Base-by-base conservation (phyloP, 2,329 filamentous ascomycete genomes). In the Mollisiaceae sp. region DNA sequence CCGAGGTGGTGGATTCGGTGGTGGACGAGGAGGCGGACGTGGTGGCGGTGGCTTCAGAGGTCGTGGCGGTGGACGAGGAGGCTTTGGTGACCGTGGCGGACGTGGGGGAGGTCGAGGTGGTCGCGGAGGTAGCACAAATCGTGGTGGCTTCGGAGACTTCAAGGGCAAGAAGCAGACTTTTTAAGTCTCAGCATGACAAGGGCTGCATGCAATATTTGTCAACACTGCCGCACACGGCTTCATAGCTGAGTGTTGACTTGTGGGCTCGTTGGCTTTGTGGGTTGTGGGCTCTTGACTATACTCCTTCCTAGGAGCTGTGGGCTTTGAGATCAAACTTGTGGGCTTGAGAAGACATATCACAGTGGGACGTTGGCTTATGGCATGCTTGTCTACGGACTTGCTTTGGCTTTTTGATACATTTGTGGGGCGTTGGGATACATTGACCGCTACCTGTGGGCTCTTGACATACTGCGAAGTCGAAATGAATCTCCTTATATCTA, bases 141-240 rank as follows among this genome's bases (percentile, higher is more conserved):
- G 81, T 70, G 83, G 83, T 59, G 86, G 86, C 74, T 86, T 86
- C 75, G 83, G 83, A 62, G 84, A 86, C 76, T 87, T 86, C 81
- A 76, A 81, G 73, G 85, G 85, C 75, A 80, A 81, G 75, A 86
- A 86, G 79, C 79, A 82, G 75, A 82, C 80, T 70, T 75, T 76
- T 63, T 72, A 71, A 71, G 68, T 68, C 63, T 65, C 35, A 58
- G 58, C 59, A 65, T 71, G 64, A 35, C 67, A 62, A 65, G 66
- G 52, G 67, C 61, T 62, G 66, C 67, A 67, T 69, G 66, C 67
- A 32, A 32, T 32, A 6, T 3, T 64, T 65, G 66, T 72, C 66
- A 67, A 71, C 69, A 70, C 62, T 67, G 73, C 74, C 69, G 73
- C 70, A 75, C 71, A 67, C 47, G 62, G 67, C 55, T 68, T 60